Evolutionary conservation across 73 alveolate species (phyloP).

Genomic region (Blepharisma stoltei): DNA sequence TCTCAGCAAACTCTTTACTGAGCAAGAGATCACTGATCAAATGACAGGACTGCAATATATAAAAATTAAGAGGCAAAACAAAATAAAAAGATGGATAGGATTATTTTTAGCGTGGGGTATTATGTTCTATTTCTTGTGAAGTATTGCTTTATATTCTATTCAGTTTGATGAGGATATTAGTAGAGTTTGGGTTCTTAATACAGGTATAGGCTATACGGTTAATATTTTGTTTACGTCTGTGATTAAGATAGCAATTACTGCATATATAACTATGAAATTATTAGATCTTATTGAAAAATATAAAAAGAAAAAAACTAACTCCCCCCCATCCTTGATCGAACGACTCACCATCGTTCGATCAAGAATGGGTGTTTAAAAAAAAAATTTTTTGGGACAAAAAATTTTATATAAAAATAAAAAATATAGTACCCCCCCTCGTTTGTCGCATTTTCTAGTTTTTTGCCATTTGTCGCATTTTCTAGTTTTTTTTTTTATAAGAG

Average conservation of each 20-base stretch:
- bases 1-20: neutral
- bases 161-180: neutral
- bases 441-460: too few species aligned
- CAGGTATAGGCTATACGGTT: neutral
- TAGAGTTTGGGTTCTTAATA: constrained; percentile 13
- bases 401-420: too few species aligned
- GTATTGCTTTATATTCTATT: neutral
- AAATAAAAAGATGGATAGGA: neutral
- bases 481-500: too few species aligned
- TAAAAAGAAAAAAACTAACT: neutral
- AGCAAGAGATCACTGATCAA: neutral
- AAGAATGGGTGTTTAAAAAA: too few species aligned
- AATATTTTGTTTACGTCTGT: neutral
- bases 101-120: neutral
- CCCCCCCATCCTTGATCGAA: too few species aligned
- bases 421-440: too few species aligned
- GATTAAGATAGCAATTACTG: neutral
- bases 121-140: constrained; percentile 1
- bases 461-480: too few species aligned
- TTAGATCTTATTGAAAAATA: neutral
- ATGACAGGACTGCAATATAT: neutral
- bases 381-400: too few species aligned
- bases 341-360: too few species aligned
- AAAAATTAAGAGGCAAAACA: neutral
- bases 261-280: neutral